Conservation (phyloP, 106 monocot genomes). For the Phalaenopsis equestris region DNA sequence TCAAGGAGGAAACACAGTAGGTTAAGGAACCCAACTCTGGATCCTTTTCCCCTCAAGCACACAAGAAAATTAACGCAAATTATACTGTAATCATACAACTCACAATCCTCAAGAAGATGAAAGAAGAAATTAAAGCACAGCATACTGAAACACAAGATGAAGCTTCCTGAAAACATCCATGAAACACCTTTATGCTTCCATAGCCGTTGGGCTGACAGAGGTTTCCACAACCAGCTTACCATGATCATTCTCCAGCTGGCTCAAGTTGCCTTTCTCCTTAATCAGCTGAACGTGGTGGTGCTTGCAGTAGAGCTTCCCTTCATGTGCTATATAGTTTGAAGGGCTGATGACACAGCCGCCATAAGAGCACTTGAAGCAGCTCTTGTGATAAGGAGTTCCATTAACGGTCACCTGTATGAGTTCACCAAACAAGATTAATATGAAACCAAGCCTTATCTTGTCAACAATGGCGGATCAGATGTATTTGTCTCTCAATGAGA, state of each 20-base stretch:
- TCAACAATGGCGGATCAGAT: background rate
- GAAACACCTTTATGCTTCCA: background rate
- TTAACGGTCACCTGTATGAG: slow-evolving; percentile 40
- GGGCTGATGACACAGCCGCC: slow-evolving; percentile 86
- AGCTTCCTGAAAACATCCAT: background rate
- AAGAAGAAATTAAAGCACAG: background rate
- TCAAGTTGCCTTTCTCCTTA: slow-evolving; percentile 77
- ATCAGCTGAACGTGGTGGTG: slow-evolving; percentile 81
- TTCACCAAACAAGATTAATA: background rate
- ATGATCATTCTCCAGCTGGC: slow-evolving; percentile 43
- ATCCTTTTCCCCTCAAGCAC: background rate
- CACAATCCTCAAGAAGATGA: background rate
- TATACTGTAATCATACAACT: background rate
- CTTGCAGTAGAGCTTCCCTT: slow-evolving; percentile 77
- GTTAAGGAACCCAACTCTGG: slow-evolving; percentile 5
- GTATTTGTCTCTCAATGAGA: background rate
- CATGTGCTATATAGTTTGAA: slow-evolving; percentile 86
- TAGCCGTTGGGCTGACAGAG: background rate
- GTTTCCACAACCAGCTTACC: background rate
- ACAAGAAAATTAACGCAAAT: slow-evolving; percentile 5
- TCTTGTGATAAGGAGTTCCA: slow-evolving; percentile 60
- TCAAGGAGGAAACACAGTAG: background rate
- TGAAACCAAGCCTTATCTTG: background rate
- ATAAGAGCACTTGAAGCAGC: slow-evolving; percentile 85
- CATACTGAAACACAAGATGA: slow-evolving; percentile 1